Evolutionary conservation across 192 early-diverging fungal species (phyloP).

Genomic region (Gonapodya prolifera): DNA sequence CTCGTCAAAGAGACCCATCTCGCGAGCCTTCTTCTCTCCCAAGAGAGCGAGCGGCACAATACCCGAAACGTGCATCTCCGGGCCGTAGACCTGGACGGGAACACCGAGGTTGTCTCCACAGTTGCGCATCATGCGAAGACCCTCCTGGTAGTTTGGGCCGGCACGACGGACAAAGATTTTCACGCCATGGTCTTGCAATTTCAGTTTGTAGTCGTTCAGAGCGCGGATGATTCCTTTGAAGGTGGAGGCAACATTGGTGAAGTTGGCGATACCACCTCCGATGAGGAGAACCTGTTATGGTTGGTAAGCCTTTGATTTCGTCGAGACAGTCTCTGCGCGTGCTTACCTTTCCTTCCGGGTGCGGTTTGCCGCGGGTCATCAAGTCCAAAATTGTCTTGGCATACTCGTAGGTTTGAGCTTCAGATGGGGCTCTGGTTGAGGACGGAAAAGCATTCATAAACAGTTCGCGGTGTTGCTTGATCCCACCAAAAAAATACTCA

Average conservation of each 20-base stretch:
- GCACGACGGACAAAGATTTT: slow-evolving; percentile 95
- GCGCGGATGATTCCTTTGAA: slow-evolving; percentile 99
- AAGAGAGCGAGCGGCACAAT: slow-evolving; percentile 89
- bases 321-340: neutral
- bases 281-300: slow-evolving; percentile 62
- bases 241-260: slow-evolving; percentile 96
- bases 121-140: slow-evolving; percentile 85
- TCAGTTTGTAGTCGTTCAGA: slow-evolving; percentile 81
- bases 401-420: slow-evolving; percentile 98
- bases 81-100: slow-evolving; percentile 90
- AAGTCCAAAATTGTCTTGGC: slow-evolving; percentile 96
- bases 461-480: neutral
- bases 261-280: slow-evolving; percentile 99
- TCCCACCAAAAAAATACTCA: too few species aligned
- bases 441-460: neutral
- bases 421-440: slow-evolving; percentile 69
- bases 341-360: slow-evolving; percentile 74
- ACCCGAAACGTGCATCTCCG: slow-evolving; percentile 97
- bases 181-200: slow-evolving; percentile 72
- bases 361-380: slow-evolving; percentile 78
- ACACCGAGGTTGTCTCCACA: slow-evolving; percentile 86
- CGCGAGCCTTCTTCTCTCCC: slow-evolving; percentile 36
- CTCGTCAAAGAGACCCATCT: slow-evolving; percentile 3
- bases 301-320: neutral
- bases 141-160: slow-evolving; percentile 99